phyloP scores from a whole-genome alignment of 306 rosid species.

The Cicer pinnatifidum region DNA sequence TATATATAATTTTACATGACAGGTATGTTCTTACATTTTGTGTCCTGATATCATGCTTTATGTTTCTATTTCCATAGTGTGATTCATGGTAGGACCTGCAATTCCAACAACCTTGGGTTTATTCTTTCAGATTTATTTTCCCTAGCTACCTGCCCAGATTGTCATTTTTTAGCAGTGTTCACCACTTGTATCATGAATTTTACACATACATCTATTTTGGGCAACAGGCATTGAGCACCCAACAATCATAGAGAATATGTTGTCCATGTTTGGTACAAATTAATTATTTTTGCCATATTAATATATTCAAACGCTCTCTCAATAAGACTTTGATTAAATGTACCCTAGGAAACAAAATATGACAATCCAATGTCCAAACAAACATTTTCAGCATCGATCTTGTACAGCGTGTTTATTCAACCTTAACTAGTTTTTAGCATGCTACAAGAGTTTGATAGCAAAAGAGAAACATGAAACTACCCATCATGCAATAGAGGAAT shows the following conservation, averaged over 20 bases:
- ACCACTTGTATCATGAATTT: neutral
- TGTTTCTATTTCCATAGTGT: too few species aligned
- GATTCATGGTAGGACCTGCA: too few species aligned
- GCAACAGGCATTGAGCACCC: neutral
- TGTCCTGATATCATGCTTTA: too few species aligned
- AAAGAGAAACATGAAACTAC: slow-evolving; percentile 7
- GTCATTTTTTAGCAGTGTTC: neutral
- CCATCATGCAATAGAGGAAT: neutral
- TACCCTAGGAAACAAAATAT: neutral
- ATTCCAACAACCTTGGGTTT: neutral
- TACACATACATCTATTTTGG: neutral
- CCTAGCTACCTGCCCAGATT: neutral
- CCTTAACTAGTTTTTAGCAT: neutral
- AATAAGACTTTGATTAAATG: neutral
- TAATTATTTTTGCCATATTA: neutral
- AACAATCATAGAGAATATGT: neutral
- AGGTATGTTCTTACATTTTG: too few species aligned
- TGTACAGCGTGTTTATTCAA: slow-evolving; percentile 5
- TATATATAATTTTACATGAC: too few species aligned
- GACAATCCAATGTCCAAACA: neutral
- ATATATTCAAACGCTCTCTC: neutral
- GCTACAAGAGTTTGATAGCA: slow-evolving; percentile 14
- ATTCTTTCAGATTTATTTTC: neutral
- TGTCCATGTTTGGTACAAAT: neutral
- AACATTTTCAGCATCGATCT: neutral